phyloP scores from a whole-genome alignment of 2,329 filamentous ascomycete species.

The Aureobasidium sp. region DNA sequence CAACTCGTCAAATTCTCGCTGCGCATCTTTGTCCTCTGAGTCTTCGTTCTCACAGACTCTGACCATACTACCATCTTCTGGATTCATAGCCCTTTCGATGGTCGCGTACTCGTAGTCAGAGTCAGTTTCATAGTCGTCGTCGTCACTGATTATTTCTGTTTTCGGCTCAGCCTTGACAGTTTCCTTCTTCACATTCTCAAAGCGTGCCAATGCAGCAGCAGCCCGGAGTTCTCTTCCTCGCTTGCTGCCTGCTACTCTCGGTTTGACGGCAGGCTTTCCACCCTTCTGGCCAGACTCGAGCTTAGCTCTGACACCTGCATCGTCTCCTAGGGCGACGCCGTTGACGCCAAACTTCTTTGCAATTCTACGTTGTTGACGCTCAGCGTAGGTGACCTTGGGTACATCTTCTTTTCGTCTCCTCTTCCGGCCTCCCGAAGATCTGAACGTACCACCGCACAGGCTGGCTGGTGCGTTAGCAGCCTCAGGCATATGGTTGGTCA shows the following conservation, averaged over 20 bases:
- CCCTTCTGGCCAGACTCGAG: slow-evolving; percentile 41
- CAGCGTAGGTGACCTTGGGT: slow-evolving; percentile 49
- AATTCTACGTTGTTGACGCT: slow-evolving; percentile 63
- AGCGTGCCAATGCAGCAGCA: slow-evolving; percentile 66
- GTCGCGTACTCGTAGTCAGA: slow-evolving; percentile 46
- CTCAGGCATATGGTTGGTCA: slow-evolving; percentile 52
- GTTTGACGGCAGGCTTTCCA: slow-evolving; percentile 41
- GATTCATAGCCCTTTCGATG: slow-evolving; percentile 55
- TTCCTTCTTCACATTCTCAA: slow-evolving; percentile 44
- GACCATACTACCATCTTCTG: slow-evolving; percentile 56
- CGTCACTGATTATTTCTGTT: slow-evolving; percentile 31
- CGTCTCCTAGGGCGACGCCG: slow-evolving; percentile 59
- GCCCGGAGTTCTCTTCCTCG: slow-evolving; percentile 67
- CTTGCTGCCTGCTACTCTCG: slow-evolving; percentile 64
- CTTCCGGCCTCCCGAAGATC: slow-evolving; percentile 42
- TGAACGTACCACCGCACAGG: slow-evolving; percentile 73
- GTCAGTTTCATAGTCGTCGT: slow-evolving; percentile 41
- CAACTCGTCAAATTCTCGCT: slow-evolving; percentile 61
- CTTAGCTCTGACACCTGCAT: slow-evolving; percentile 55
- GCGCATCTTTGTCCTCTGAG: slow-evolving; percentile 47
- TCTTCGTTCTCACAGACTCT: slow-evolving; percentile 60
- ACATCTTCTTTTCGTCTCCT: slow-evolving; percentile 45
- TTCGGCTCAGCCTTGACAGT: slow-evolving; percentile 23
- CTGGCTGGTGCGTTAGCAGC: slow-evolving; percentile 42
- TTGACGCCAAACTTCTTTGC: slow-evolving; percentile 67